A percentile compares a stretch with the other conserved stretches of the same genome.
Evolutionary conservation across 306 rosid species (phyloP).

Genomic region (Trichosanthes cucumerina): DNA sequence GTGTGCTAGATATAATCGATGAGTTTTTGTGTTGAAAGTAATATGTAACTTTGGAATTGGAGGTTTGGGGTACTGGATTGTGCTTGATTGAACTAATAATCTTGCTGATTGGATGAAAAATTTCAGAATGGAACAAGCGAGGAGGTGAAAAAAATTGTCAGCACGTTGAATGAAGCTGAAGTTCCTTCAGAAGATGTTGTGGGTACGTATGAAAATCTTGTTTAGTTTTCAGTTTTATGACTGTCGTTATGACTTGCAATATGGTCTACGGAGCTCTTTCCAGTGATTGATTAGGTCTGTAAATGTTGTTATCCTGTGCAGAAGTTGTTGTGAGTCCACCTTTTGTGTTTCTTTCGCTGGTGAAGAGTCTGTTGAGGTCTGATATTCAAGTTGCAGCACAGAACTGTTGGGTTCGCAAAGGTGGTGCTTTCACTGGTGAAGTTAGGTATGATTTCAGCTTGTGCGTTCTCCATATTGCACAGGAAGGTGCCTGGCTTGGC

Average conservation of each 20-base stretch:
- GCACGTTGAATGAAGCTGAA: slow-evolving; percentile 55
- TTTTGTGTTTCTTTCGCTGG: slow-evolving; percentile 62
- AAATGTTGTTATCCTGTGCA: slow-evolving; percentile 24
- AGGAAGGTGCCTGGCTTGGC: not conserved
- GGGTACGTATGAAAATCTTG: slow-evolving; percentile 28
- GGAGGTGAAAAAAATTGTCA: slow-evolving; percentile 76
- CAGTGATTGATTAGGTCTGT: not conserved
- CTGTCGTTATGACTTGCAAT: not conserved
- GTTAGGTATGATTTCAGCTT: slow-evolving; percentile 42
- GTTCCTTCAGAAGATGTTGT: slow-evolving; percentile 76
- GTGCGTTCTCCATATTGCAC: not conserved
- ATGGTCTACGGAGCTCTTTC: not conserved
- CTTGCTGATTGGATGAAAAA: not conserved
- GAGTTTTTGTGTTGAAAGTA: not conserved
- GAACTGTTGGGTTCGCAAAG: slow-evolving; percentile 76
- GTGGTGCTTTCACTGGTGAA: slow-evolving; percentile 94
- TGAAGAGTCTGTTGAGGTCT: slow-evolving; percentile 50
- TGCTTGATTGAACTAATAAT: not conserved
- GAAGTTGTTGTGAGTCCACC: slow-evolving; percentile 97
- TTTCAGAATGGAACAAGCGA: slow-evolving; percentile 67
- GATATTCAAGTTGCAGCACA: slow-evolving; percentile 82
- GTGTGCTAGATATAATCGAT: not conserved
- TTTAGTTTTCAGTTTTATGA: not conserved
- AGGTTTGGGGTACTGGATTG: not conserved
- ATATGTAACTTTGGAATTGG: not conserved